Evolutionary conservation across 192 early-diverging fungal genomes (phyloP), one percentile per base, ranked within the genome.

Genomic region (Gonapodya sp.): DNA sequence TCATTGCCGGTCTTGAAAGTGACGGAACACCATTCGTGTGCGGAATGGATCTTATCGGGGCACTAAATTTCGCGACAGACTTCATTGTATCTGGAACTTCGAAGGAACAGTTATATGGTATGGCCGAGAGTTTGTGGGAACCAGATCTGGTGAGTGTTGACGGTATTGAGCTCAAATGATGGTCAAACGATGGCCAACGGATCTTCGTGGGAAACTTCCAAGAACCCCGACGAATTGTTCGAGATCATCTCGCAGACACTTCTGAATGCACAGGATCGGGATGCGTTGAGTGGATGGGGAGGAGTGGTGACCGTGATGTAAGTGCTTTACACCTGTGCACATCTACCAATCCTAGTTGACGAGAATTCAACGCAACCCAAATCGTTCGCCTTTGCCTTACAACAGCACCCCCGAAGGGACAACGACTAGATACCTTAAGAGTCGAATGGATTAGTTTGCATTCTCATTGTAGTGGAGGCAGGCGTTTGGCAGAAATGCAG

Each of bases 61-160:
- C 96, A 86, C 90, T 95, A 81, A 95, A 94, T 84, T 93, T 90
- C 84, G 92, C 97, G 30, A 92, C 94, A 74, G 96, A 98, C 85
- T 98, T 99, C 92, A 93, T 95, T 36, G 98, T 98, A 30, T 89
- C 89, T 78, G 98, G 98, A 83, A 97, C 96, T 2, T 92, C 98
- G 24, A 83, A 84, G 31, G 86, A 92, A 35, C 94, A 94, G 81
- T 88, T 99, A 81, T 98, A 94, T 81, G 98, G 98, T 82, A 96
- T 96, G 92, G 96, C 95, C 83, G 98, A 99, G 86, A 89, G 92
- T 31, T 89, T 99, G 78, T 99, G 96, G 96, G 96, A 98, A 86
- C 95, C 96, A 73, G 91, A 98, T 88, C 90, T 99, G 81, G 96
- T 94, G 86, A 82, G 86, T 82, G 0, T 34, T 33, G 74, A n/a